A percentile compares a stretch with the other conserved stretches of the same genome.
Conservation (phyloP, 164 flowering plant species). For the Annona cherimola region DNA sequence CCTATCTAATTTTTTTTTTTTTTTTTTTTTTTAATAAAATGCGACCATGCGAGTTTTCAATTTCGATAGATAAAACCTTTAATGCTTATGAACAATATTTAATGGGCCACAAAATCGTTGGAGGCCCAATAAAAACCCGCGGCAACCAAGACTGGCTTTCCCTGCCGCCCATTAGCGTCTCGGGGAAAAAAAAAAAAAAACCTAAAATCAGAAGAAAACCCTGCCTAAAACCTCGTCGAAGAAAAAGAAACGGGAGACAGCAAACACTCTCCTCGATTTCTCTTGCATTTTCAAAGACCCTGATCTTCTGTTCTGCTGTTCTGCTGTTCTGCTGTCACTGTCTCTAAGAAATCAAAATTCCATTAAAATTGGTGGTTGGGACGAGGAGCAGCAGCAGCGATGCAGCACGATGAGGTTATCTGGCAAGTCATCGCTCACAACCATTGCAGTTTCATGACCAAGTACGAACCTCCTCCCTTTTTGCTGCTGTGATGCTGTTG, state of each 20-base stretch:
- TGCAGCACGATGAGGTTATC: constrained; percentile 95
- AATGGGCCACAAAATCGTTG: no score
- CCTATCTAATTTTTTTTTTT: no score
- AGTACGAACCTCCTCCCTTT: constrained; percentile 30
- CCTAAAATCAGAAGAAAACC: not conserved
- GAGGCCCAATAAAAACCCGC: no score
- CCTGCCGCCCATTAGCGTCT: no score
- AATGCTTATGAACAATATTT: no score
- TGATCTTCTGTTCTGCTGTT: not conserved
- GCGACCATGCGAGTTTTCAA: no score
- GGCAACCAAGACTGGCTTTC: no score
- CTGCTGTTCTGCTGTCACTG: not conserved
- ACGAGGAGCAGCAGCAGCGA: constrained; percentile 20
- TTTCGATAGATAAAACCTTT: no score
- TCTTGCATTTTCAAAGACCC: not conserved
- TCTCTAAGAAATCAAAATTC: no score
- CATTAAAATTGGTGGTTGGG: not conserved
- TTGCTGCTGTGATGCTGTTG: not conserved
- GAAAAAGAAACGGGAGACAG: no score
- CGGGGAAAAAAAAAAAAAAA: no score
- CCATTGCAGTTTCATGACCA: constrained; percentile 94
- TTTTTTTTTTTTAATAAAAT: no score
- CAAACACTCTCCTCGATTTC: not conserved
- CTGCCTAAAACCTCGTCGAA: not conserved
- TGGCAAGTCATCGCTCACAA: constrained; percentile 94